These are phyloP conservation scores for Eimeria sp. DNA, from an alignment of 169 alveolate genomes.

Conservation along the genomic window DNA sequence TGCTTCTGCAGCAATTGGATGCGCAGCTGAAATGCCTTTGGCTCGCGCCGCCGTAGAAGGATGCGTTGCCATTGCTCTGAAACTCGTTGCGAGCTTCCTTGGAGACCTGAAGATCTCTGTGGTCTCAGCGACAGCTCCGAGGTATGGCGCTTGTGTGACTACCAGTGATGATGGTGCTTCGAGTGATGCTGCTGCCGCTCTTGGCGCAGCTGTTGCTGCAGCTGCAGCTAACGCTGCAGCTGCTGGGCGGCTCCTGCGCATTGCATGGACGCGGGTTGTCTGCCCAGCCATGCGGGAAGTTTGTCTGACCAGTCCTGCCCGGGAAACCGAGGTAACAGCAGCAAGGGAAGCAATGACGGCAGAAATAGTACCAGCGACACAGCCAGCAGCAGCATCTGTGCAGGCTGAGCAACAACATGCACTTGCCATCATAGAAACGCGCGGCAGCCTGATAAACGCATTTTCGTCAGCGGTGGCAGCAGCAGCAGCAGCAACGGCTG, in stretches of 20 bases:
- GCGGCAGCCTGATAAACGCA: slow-evolving; percentile 27
- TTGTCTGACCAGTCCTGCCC: not conserved
- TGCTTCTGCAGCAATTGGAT: not conserved
- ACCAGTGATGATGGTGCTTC: not conserved
- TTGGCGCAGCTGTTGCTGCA: not conserved
- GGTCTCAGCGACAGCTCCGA: not conserved
- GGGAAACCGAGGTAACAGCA: not conserved
- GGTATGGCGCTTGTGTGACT: not conserved
- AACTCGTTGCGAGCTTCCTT: slow-evolving; percentile 18
- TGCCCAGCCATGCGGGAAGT: slow-evolving; percentile 20
- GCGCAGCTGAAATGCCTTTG: slow-evolving; percentile 23
- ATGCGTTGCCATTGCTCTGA: slow-evolving; percentile 1
- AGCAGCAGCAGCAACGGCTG: slow-evolving; percentile 22
- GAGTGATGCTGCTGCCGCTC: not conserved
- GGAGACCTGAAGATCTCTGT: not conserved
- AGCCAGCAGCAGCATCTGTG: not conserved
- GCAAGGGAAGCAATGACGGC: not conserved
- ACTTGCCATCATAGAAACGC: slow-evolving; percentile 31
- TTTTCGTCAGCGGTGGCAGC: slow-evolving; percentile 43
- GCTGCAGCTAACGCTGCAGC: not conserved
- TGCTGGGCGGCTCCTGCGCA: slow-evolving; percentile 11
- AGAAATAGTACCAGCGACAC: not conserved
- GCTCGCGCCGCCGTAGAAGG: slow-evolving; percentile 6
- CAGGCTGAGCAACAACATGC: slow-evolving; percentile 36
- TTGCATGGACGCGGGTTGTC: slow-evolving; percentile 34